A percentile compares a stretch with the other conserved stretches of the same genome.
These are phyloP conservation scores for Agrocybe pediades DNA, from an alignment of 768 basidiomycete genomes.

Conservation along the genomic window DNA sequence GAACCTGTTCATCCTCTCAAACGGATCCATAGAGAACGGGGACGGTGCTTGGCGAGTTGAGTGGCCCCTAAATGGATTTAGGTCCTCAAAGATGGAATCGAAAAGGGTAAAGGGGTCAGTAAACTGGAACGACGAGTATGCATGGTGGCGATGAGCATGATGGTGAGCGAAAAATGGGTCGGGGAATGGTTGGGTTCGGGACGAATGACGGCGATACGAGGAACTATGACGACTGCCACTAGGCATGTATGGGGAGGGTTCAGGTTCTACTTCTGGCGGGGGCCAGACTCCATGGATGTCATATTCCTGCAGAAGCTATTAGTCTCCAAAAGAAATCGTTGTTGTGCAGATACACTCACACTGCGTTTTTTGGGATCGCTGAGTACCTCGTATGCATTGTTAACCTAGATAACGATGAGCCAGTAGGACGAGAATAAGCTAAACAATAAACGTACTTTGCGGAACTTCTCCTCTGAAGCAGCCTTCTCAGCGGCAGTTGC, in stretches of 20 bases:
- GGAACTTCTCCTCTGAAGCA: constrained; percentile 57
- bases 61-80: constrained; percentile 22
- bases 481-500: constrained; percentile 61
- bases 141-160: constrained; percentile 18
- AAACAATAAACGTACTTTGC: constrained; percentile 29
- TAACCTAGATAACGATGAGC: constrained; percentile 46
- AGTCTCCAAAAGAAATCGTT: constrained; percentile 3
- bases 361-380: constrained; percentile 60
- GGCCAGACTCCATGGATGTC: constrained; percentile 78
- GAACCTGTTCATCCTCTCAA: constrained; percentile 34
- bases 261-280: constrained; percentile 46
- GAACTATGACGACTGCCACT: constrained; percentile 25
- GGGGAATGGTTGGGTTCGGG: constrained; percentile 35
- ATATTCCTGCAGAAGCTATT: constrained; percentile 47
- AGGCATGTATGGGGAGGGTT: constrained; percentile 17
- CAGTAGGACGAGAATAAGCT: background rate
- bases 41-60: constrained; percentile 29
- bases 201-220: constrained; percentile 21
- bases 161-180: constrained; percentile 42
- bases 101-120: constrained; percentile 79
- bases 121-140: constrained; percentile 47
- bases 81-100: constrained; percentile 66
- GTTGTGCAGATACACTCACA: constrained; percentile 30
- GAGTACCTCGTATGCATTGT: constrained; percentile 79
- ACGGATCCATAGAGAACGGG: constrained; percentile 27